Percentiles rank a stretch among this genome's conserved stretches.
Evolutionary conservation across 148 eudicot genomes (phyloP).

Genomic region (Amaranthus hypochondriacus): DNA sequence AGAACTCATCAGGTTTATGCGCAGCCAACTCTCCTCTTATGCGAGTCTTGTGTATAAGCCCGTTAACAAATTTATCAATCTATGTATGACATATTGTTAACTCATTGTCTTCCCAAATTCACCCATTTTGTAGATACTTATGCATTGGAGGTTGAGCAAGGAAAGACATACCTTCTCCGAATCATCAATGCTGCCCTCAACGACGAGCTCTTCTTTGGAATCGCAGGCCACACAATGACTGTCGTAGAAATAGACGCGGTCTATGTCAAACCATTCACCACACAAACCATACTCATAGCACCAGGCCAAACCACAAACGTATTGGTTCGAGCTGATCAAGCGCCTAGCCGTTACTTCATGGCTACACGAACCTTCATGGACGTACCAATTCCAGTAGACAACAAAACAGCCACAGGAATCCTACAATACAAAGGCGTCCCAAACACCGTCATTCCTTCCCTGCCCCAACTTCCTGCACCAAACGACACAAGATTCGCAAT

Average conservation of each 20-base stretch:
- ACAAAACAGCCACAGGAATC: conserved; percentile 49
- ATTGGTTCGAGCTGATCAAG: conserved; percentile 42
- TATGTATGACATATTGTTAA: neutral
- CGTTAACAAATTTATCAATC: too few relatives aligned
- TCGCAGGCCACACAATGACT: conserved; percentile 41
- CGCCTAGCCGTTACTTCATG: conserved; percentile 49
- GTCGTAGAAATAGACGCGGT: conserved; percentile 60
- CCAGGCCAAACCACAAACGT: conserved; percentile 69
- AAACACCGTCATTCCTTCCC: conserved; percentile 34
- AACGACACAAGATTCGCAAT: conserved; percentile 42
- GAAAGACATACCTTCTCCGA: conserved; percentile 26
- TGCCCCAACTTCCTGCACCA: conserved; percentile 40
- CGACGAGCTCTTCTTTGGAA: conserved; percentile 23
- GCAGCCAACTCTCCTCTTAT: too few relatives aligned
- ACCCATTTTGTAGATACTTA: conserved; percentile 19
- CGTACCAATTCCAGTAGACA: conserved; percentile 42
- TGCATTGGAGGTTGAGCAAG: conserved; percentile 23
- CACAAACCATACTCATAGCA: conserved; percentile 38
- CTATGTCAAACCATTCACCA: conserved; percentile 53
- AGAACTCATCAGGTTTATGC: too few relatives aligned
- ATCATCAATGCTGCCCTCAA: conserved; percentile 28
- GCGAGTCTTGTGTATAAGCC: too few relatives aligned
- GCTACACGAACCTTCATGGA: conserved; percentile 44
- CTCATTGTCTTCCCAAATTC: neutral
- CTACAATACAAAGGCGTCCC: conserved; percentile 52